These are phyloP conservation scores for Thelonectria rubi DNA, from an alignment of 2,329 filamentous ascomycete species.

Conservation along the genomic window DNA sequence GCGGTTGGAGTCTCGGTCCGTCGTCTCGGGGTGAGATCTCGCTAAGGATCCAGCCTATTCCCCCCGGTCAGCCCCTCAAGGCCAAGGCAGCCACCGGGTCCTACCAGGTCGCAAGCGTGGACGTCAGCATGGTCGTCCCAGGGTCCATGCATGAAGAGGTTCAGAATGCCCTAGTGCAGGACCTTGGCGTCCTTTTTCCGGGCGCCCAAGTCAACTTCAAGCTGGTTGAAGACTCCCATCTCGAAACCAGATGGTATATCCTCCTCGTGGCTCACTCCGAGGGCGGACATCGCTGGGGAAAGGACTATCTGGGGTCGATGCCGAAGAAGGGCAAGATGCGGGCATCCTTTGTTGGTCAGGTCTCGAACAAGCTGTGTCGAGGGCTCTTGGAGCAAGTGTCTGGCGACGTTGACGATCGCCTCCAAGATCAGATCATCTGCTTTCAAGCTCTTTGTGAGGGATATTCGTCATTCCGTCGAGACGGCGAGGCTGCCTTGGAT, in stretches of 20 bases:
- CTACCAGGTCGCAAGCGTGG: slow-evolving; percentile 54
- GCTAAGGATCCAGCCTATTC: slow-evolving; percentile 52
- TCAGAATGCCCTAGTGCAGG: slow-evolving; percentile 49
- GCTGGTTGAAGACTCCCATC: slow-evolving; percentile 60
- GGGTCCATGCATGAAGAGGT: slow-evolving; percentile 53
- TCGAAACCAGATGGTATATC: slow-evolving; percentile 62
- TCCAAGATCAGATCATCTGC: slow-evolving; percentile 69
- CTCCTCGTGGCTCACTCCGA: slow-evolving; percentile 64
- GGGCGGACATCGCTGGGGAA: slow-evolving; percentile 56
- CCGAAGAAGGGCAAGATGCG: slow-evolving; percentile 52
- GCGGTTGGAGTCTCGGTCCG: slow-evolving; percentile 63
- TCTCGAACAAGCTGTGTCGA: slow-evolving; percentile 57
- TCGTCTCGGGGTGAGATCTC: slow-evolving; percentile 53
- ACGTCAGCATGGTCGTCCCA: slow-evolving; percentile 63
- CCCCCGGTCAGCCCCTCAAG: slow-evolving; percentile 48
- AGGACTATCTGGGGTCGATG: slow-evolving; percentile 54
- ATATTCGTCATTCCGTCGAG: slow-evolving; percentile 56
- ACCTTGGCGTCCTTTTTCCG: slow-evolving; percentile 55
- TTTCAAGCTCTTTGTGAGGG: slow-evolving; percentile 68
- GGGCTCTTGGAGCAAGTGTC: slow-evolving; percentile 57
- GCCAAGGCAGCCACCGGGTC: slow-evolving; percentile 44
- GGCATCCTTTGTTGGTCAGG: slow-evolving; percentile 47
- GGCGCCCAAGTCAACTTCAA: slow-evolving; percentile 55
- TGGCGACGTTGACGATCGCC: slow-evolving; percentile 62
- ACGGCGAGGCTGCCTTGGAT: slow-evolving; percentile 35